Base-by-base conservation (phyloP, 306 rosid genomes). In the Prunus armeniaca region DNA sequence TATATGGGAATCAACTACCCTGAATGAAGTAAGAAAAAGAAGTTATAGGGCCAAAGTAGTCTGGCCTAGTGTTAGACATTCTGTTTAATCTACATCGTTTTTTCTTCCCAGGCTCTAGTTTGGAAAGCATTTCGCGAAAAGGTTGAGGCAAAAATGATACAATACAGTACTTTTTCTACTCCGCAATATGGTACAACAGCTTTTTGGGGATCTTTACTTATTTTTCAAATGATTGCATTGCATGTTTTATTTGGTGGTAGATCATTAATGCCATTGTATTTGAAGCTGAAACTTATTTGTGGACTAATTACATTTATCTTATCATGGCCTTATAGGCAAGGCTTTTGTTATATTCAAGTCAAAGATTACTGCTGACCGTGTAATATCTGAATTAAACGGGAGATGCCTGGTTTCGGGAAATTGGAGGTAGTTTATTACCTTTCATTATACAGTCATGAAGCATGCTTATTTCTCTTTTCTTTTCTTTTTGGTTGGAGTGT, bases 281-380 rank as follows among this genome's bases (percentile, higher is more conserved):
- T 34, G 41, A 34, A 56, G 24, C 28, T 56, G 9, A 72, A 38
- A 34, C 61, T 34, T 56, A 38, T 34, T 72, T 5, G 12, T 56
- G 51, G 76, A 34, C 64, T 38, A 38, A 46, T 72, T 56, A 14
- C 28, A 27, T 79, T 62, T 77, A 65, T 76, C 79, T 45, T 25
- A 60, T 76, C 74, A 60, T 81, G 17, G 45, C 41, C 41, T 45
- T 17, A 84, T 80, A 91, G 97, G 92, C 43, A 82, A 81, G 76
- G 97, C 97, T 51, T 76, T 89, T 78, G 86, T 88, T 47, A 82
- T 91, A 76, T 91, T 91, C 83, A 80, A 79, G 83, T 79, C 87
- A 61, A 78, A 75, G 71, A 55, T 32, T 50, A 89, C 81, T 63
- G 94, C 94, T 46, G 82, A 76, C 22, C 22, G 49, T 65, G 89